These are phyloP conservation scores for Salix viminalis DNA, from an alignment of 345 rosid genomes.

Conservation along the genomic window DNA sequence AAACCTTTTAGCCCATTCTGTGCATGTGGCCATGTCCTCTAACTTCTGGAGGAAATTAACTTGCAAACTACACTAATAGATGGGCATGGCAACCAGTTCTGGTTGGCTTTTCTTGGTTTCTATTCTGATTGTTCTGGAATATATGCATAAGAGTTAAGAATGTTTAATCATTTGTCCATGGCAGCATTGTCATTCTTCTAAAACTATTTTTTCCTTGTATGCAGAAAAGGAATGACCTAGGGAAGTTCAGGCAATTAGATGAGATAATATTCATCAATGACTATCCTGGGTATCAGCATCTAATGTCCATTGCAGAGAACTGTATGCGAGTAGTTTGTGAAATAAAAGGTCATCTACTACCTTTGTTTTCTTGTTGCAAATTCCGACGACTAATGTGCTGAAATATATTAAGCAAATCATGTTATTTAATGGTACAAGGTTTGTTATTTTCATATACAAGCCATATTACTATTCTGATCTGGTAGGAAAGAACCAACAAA, in stretches of 20 bases:
- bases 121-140: neutral
- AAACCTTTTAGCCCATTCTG: neutral
- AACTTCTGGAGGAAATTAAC: neutral
- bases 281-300: slow-evolving; percentile 62
- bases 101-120: neutral
- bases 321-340: slow-evolving; percentile 82
- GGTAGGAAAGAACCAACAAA: neutral
- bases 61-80: neutral
- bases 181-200: neutral
- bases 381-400: neutral
- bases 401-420: neutral
- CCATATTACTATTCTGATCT: neutral
- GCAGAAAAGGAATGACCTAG: slow-evolving; percentile 76
- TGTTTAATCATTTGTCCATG: neutral
- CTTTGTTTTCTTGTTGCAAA: slow-evolving; percentile 7
- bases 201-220: neutral
- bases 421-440: neutral
- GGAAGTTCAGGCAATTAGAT: slow-evolving; percentile 83
- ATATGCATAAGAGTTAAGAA: neutral
- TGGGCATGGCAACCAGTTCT: neutral
- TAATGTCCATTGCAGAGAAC: slow-evolving; percentile 57
- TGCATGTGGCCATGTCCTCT: too few relatives aligned
- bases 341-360: slow-evolving; percentile 51
- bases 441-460: neutral
- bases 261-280: slow-evolving; percentile 68